phyloP scores from a whole-genome alignment of 345 rosid species.

The Acer campestre region DNA sequence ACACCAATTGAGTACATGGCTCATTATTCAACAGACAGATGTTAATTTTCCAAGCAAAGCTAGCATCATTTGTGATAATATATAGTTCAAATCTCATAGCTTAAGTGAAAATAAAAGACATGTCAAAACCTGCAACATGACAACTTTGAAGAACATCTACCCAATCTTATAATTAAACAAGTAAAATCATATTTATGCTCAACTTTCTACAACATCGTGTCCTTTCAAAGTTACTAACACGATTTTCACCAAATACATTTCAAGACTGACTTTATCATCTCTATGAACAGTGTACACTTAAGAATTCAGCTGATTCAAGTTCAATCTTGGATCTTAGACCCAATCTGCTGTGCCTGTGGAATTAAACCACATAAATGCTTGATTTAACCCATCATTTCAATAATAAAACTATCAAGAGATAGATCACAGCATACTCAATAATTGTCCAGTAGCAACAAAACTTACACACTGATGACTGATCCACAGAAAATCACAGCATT shows the following conservation, averaged over 20 bases:
- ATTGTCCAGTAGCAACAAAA: neutral
- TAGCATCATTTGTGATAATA: neutral
- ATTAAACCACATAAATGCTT: neutral
- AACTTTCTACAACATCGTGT: neutral
- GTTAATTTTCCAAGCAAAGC: conserved; percentile 4
- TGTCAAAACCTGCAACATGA: neutral
- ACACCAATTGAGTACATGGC: neutral
- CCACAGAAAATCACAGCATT: neutral
- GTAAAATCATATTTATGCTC: neutral
- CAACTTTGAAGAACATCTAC: neutral
- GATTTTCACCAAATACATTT: neutral
- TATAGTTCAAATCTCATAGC: neutral
- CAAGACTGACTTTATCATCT: neutral
- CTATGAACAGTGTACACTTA: neutral
- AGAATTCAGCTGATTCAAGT: neutral
- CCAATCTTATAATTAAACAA: neutral
- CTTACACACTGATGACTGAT: neutral
- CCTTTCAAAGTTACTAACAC: neutral
- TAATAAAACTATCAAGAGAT: too few species aligned
- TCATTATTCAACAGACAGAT: neutral
- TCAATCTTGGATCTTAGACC: neutral
- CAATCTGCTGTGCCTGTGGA: neutral
- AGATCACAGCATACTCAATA: neutral
- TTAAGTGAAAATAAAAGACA: neutral
- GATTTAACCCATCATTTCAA: neutral